Evolutionary conservation across 495 filamentous ascomycete genomes (phyloP).

Genomic region (Xylaria nigripes): DNA sequence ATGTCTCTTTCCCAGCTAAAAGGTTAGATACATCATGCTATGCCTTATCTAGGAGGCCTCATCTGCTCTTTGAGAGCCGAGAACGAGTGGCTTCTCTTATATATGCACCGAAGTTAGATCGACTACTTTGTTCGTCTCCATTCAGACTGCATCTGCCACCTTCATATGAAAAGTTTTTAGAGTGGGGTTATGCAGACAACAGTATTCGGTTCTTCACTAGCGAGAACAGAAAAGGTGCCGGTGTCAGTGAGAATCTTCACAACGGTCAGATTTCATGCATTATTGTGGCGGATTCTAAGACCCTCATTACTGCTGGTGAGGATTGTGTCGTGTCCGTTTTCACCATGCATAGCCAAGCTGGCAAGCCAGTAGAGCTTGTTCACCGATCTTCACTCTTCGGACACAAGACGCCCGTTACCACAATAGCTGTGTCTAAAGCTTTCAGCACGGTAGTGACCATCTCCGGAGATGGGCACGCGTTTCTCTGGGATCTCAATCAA

Average conservation of each 20-base stretch:
- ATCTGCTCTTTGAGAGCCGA: constrained; percentile 70
- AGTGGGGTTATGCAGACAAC: constrained; percentile 94
- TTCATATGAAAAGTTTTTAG: constrained; percentile 78
- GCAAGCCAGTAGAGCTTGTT: constrained; percentile 68
- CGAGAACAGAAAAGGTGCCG: constrained; percentile 60
- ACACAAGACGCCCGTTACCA: constrained; percentile 71
- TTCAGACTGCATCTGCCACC: constrained; percentile 83
- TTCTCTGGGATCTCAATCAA: constrained; percentile 91
- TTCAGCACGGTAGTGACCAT: constrained; percentile 82
- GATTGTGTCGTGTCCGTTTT: constrained; percentile 88
- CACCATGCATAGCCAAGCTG: constrained; percentile 46
- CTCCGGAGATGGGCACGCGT: constrained; percentile 68
- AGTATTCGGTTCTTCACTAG: constrained; percentile 81
- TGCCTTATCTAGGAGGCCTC: constrained; percentile 69
- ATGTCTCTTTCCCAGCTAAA: constrained; percentile 48
- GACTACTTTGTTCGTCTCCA: constrained; percentile 72
- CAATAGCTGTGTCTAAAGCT: constrained; percentile 73
- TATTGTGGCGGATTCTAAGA: constrained; percentile 78
- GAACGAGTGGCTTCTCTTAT: constrained; percentile 73
- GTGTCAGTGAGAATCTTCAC: constrained; percentile 88
- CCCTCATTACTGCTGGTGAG: constrained; percentile 79
- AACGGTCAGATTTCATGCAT: constrained; percentile 76
- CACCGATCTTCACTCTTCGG: constrained; percentile 80
- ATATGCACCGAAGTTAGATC: constrained; percentile 71
- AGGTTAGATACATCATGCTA: constrained; percentile 73